These are phyloP conservation scores for Trichophyton verrucosum DNA, from an alignment of 2,329 filamentous ascomycete genomes.

Conservation along the genomic window DNA sequence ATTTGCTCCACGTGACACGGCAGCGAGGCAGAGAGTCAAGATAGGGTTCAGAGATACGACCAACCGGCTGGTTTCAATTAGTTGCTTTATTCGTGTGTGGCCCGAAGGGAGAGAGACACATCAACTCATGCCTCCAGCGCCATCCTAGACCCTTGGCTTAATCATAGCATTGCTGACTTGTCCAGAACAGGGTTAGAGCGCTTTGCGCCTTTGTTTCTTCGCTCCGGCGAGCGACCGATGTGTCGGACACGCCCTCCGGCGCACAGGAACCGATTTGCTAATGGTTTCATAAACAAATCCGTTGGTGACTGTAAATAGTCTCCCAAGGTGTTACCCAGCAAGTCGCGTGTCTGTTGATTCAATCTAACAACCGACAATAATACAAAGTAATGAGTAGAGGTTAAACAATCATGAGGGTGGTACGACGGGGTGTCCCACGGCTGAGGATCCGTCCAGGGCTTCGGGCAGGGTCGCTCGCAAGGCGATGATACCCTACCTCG, in stretches of 20 bases:
- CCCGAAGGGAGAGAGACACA: not conserved
- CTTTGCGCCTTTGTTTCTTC: not conserved
- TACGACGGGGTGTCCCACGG: not conserved
- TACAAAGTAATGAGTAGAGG: not conserved
- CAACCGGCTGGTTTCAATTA: constrained; percentile 2
- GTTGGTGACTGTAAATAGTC: no score
- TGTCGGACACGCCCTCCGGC: not conserved
- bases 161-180: not conserved
- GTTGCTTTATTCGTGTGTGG: not conserved
- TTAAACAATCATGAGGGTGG: not conserved
- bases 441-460: not conserved
- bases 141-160: not conserved
- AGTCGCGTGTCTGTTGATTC: not conserved
- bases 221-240: not conserved
- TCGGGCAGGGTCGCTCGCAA: not conserved
- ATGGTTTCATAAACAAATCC: not conserved
- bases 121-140: not conserved
- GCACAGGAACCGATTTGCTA: not conserved
- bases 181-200: not conserved
- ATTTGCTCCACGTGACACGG: constrained; percentile 1
- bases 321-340: not conserved
- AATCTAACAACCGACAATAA: not conserved
- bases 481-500: constrained; percentile 4
- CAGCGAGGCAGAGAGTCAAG: not conserved
- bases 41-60: constrained; percentile 3